Percentiles rank a stretch among this genome's conserved stretches.
phyloP scores from a whole-genome alignment of 2,329 filamentous ascomycete species.

The Stagonosporopsis tanaceti region DNA sequence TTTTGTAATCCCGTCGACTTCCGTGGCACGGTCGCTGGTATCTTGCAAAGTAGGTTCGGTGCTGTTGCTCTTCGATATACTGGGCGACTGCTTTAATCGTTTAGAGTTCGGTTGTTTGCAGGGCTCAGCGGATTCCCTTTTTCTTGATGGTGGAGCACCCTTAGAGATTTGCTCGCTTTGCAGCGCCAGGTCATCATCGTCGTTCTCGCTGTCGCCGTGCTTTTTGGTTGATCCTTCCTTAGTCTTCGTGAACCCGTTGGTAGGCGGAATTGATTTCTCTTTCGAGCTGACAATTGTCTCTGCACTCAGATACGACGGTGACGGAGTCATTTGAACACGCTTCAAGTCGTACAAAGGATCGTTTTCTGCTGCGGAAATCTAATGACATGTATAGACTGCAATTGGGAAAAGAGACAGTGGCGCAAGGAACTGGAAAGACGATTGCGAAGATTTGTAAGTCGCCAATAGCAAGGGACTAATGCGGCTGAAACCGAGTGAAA shows the following conservation, averaged over 20 bases:
- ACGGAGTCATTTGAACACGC: background rate
- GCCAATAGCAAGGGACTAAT: background rate
- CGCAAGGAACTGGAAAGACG: too few relatives aligned
- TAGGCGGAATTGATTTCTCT: background rate
- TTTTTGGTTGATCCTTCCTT: background rate
- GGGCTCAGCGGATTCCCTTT: background rate
- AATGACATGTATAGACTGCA: too few relatives aligned
- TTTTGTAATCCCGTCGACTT: constrained; percentile 51
- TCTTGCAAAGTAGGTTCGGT: background rate
- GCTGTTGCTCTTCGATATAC: background rate
- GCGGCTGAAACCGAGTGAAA: background rate
- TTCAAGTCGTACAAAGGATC: background rate
- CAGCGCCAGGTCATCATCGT: background rate
- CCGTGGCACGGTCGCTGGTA: constrained; percentile 32
- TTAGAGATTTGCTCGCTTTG: background rate
- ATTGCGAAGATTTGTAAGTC: too few relatives aligned
- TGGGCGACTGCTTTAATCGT: background rate
- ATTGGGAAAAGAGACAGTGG: too few relatives aligned
- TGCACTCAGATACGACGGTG: background rate
- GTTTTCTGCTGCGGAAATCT: background rate
- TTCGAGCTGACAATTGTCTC: background rate
- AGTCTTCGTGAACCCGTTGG: background rate
- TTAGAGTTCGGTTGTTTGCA: constrained; percentile 1
- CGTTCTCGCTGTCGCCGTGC: background rate
- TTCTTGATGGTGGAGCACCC: background rate